A percentile compares a stretch with the other conserved stretches of the same genome.
phyloP scores from a whole-genome alignment of 106 monocot species.

The Xerophyta viscosa region DNA sequence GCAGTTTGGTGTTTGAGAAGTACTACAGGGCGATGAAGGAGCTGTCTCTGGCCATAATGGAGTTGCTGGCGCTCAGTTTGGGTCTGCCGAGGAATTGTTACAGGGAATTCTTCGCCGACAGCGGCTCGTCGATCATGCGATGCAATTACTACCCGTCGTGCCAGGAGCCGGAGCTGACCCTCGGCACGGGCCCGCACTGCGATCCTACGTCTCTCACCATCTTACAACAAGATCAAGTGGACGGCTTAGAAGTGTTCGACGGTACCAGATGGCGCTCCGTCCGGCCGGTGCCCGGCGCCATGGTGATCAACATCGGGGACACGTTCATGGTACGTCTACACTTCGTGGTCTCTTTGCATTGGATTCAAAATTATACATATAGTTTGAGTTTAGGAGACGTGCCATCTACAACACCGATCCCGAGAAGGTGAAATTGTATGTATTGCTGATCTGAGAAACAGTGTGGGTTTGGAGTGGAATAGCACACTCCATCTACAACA shows the following conservation, averaged over 20 bases:
- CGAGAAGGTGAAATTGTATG: no score
- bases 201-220: slow-evolving; percentile 58
- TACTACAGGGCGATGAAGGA: slow-evolving; percentile 64
- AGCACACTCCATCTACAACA: no score
- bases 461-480: no score
- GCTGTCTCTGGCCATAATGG: slow-evolving; percentile 55
- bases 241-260: slow-evolving; percentile 48
- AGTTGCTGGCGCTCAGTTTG: slow-evolving; percentile 64
- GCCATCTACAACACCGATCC: no score
- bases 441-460: no score
- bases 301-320: slow-evolving; percentile 71
- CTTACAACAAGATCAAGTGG: slow-evolving; percentile 49
- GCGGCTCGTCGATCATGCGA: slow-evolving; percentile 57
- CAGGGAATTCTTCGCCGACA: slow-evolving; percentile 62
- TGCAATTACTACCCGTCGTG: slow-evolving; percentile 72
- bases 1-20: slow-evolving; percentile 55
- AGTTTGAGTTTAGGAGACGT: no score
- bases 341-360: no score
- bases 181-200: slow-evolving; percentile 68
- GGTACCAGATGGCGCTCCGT: slow-evolving; percentile 32
- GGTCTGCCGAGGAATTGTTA: slow-evolving; percentile 37
- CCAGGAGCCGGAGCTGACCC: slow-evolving; percentile 55
- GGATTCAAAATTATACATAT: no score
- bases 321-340: slow-evolving; percentile 71
- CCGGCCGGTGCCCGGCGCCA: slow-evolving; percentile 29